Base-by-base conservation (phyloP, 495 filamentous ascomycete species). In the Tuber calosporum region DNA sequence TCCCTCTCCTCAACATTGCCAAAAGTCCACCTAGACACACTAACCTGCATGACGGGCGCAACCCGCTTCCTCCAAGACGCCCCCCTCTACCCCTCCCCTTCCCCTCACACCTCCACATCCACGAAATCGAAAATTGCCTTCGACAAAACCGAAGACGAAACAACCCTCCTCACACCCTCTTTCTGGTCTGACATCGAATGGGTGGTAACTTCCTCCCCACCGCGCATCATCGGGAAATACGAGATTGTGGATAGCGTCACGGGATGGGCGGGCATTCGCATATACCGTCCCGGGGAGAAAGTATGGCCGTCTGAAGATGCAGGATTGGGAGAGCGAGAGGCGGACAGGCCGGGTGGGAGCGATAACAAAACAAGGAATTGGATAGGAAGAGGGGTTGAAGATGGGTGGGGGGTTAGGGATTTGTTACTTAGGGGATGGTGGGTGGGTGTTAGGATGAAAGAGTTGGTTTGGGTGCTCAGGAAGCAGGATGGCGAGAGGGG, bases 11-110 rank as follows among this genome's bases (percentile, higher is more conserved):
- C 45, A 22, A 19, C 53, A 62, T 77, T 83, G 34, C 77, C 79
- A 43, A 79, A 72, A 22, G 86, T 96, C 45, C 91, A 98, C 80
- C 87, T 96, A 69, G 93, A 94, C 72, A 95, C 95, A 42, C 83
- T 95, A 6, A 89, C 91, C 34, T 97, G 93, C 82, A 97, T 97
- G 87, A 97, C 95, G 39, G 95, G 95, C 68, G 88, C 97, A 19
- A 96, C 94, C 0, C 88, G 94, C 13, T 99, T 99, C 80, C 85
- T 92, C 22, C 87, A 93, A 76, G 76, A 79, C 70, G 76, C 82
- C 62, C 77, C 77, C 41, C 53, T 75, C 72, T 72, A 68, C 42
- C 82, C 77, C 26, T 69, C 68, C 34, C 71, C 20, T 37, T 69
- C 72, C 38, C 73, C 73, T 41, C 73, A 76, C 34, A 71, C 37